Evolutionary conservation across 441 rosid species (phyloP), one percentile per base, ranked within the genome.

Genomic region (Syzygium malaccense): DNA sequence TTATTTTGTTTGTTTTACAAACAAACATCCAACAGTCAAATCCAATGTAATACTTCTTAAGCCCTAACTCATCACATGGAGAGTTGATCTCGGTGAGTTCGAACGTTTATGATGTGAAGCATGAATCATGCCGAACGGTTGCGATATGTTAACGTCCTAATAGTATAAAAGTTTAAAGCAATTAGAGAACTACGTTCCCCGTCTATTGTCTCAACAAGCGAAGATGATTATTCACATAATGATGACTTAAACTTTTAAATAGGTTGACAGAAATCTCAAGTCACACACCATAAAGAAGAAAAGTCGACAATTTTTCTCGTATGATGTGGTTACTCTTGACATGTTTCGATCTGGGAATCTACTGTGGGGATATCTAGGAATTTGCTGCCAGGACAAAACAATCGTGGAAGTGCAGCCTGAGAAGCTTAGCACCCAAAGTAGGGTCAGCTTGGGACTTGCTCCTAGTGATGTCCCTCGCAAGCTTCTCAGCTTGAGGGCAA

Each of bases 401-500:
- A n/a, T 87, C 89, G 55, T 87, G 89, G 68, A 23, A 87, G 26
- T 87, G 89, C 86, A 87, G 15, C 62, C 89, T 55, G 41, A 87
- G 86, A n/a, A 87, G 71, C 86, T 87, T 87, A n/a, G 89, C 86
- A 23, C 86, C 86, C 28, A 87, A 68, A 45, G 28, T 85, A 25
- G 86, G 86, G 75, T 83, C 58, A 6, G 75, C 1, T 80, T 37
- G 4, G 8, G 49, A 68, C 26, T 78, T 87, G 55, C 86, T 48
- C 89, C 89, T 80, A 25, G 49, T 58, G 53, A 83, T 79, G 79
- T 80, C 56, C 71, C 89, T 80, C 89, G 80, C 89, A 45, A 87
- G n/a, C 71, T 80, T 80, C 55, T 87, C 86, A 56, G 89, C 89
- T 45, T 87, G 89, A 37, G 89, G 86, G 55, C 89, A 87, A 45